Evolutionary conservation across 1,139 yeast species (phyloP), one percentile per base, ranked within the genome.

Genomic region (Diutina catenulata): DNA sequence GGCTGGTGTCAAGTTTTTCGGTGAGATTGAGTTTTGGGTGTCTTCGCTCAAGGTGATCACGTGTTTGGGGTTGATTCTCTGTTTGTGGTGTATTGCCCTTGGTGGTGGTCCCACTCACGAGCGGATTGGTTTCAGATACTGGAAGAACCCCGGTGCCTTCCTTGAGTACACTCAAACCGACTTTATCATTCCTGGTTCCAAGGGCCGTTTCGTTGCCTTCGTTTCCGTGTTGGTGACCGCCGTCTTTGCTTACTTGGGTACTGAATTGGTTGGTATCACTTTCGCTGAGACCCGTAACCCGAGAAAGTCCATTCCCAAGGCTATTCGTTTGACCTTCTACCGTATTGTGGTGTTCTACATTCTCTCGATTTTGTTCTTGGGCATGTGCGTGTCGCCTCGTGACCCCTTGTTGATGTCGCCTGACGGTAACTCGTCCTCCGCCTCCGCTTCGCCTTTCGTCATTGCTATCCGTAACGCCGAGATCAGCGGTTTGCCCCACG

Each of bases 211-310:
- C 50, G 80, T 80, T 33, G 59, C 84, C 0, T 80, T 78, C 50
- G 72, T 73, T 43, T 67, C 81, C 9, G 82, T 75, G 13, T 65
- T 80, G 47, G 86, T 79, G 41, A 71, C 76, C 41, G 82, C 87
- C n/a, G 78, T 80, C 9, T 80, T 80, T 51, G 82, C 86, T 22
- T 82, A 70, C 54, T 64, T 75, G 40, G 93, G 93, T 52, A 76
- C 86, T n/a, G 94, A 82, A 58, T 64, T 80, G 49, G 47, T 62
- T 44, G 70, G 69, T 46, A 74, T 81, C 48, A 78, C 86, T 15
- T 81, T 81, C 48, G 84, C 84, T 42, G 94, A 82, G 60, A 78
- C 87, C 43, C 66, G 70, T 47, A 74, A 81, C 55, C 93, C 93
- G 45, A 70, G 91, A 59, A 67, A 70, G 49, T 71, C 80, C 43